These are phyloP conservation scores for Sporothrix schenckii DNA, from an alignment of 2,329 filamentous ascomycete genomes.

Conservation along the genomic window DNA sequence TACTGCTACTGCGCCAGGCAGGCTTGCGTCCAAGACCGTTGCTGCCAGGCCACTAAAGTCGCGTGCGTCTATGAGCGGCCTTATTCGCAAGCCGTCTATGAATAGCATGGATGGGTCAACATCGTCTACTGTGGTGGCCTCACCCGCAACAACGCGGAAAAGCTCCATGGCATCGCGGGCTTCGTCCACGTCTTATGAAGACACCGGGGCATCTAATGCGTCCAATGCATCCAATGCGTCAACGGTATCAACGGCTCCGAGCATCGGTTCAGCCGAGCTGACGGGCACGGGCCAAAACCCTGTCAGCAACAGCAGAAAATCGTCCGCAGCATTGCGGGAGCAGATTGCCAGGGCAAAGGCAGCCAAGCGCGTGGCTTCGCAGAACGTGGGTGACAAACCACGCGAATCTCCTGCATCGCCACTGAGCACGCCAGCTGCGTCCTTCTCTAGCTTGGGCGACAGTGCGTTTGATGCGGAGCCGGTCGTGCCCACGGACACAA, in stretches of 20 bases:
- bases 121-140: slow-evolving; percentile 27
- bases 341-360: slow-evolving; percentile 93
- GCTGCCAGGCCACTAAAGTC: slow-evolving; percentile 52
- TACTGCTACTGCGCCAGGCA: slow-evolving; percentile 38
- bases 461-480: slow-evolving; percentile 41
- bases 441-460: slow-evolving; percentile 20
- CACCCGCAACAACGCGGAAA: slow-evolving; percentile 45
- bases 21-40: slow-evolving; percentile 53
- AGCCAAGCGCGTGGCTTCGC: slow-evolving; percentile 62
- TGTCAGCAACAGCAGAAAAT: slow-evolving; percentile 55
- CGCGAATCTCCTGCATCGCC: slow-evolving; percentile 39
- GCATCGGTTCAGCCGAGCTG: slow-evolving; percentile 44
- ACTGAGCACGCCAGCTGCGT: slow-evolving; percentile 34
- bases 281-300: slow-evolving; percentile 33
- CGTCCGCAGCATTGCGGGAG: slow-evolving; percentile 79
- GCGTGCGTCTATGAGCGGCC: slow-evolving; percentile 56
- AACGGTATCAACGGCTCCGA: slow-evolving; percentile 46
- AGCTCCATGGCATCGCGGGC: slow-evolving; percentile 47
- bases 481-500: slow-evolving; percentile 52
- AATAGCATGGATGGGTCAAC: slow-evolving; percentile 44
- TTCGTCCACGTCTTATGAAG: slow-evolving; percentile 47
- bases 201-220: slow-evolving; percentile 44
- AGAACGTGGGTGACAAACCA: slow-evolving; percentile 29
- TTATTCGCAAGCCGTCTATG: slow-evolving; percentile 60
- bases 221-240: slow-evolving; percentile 47